Conservation (phyloP, 139 green algal species). For the Auxenochlorella protothecoides region DNA sequence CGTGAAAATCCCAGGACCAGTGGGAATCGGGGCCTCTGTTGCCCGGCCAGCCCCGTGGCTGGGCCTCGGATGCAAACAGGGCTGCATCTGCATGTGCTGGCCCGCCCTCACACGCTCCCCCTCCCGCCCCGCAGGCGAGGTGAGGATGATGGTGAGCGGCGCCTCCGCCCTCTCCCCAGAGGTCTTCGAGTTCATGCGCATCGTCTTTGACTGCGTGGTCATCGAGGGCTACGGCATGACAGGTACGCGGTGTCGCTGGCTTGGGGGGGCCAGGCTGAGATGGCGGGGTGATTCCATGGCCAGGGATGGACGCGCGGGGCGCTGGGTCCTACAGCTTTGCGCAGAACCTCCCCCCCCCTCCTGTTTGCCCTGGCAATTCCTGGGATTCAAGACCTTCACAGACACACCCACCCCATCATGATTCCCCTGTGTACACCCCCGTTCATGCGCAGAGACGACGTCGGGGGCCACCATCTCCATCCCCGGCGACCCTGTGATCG, state of each 20-base stretch:
- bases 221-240: conserved; percentile 73
- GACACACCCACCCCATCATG: too few relatives aligned
- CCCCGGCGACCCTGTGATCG: conserved; percentile 40
- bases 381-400: too few relatives aligned
- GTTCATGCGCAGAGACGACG: neutral
- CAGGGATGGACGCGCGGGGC: too few relatives aligned
- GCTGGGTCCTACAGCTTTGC: too few relatives aligned
- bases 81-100: neutral
- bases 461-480: conserved; percentile 76
- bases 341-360: too few relatives aligned
- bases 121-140: conserved; percentile 18
- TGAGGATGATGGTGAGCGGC: conserved; percentile 55
- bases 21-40: too few relatives aligned
- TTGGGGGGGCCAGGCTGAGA: too few relatives aligned
- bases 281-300: too few relatives aligned
- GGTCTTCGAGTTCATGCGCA: conserved; percentile 85
- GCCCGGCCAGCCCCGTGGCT: neutral
- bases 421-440: neutral
- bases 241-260: neutral
- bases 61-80: neutral
- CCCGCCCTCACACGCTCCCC: neutral
- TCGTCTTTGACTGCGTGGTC: conserved; percentile 72
- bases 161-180: conserved; percentile 83
- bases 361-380: neutral
- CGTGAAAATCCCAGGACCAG: too few relatives aligned